phyloP scores from a whole-genome alignment of 2,329 filamentous ascomycete species.

The Aureobasidium sp. region DNA sequence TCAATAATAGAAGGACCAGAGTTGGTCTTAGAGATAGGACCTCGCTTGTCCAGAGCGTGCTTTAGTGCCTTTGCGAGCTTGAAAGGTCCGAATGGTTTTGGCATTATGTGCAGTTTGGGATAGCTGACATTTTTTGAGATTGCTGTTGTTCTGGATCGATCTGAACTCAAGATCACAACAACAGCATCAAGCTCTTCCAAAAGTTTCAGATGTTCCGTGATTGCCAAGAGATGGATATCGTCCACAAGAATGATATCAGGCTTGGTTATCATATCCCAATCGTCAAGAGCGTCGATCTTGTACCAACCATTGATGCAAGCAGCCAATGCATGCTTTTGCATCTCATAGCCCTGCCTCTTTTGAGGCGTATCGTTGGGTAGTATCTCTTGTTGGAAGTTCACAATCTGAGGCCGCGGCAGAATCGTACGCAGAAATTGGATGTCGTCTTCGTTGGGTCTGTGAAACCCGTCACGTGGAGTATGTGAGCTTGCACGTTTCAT shows the following conservation, averaged over 20 bases:
- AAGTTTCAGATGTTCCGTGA: conserved; percentile 14
- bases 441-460: conserved; percentile 1
- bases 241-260: conserved; percentile 18
- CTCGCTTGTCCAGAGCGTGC: neutral
- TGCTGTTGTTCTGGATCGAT: conserved; percentile 16
- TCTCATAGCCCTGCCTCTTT: conserved; percentile 16
- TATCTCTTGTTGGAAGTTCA: conserved; percentile 17
- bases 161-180: conserved; percentile 27
- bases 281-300: conserved; percentile 17
- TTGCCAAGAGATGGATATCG: conserved; percentile 18
- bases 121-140: neutral
- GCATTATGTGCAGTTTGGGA: neutral
- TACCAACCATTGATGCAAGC: conserved; percentile 19
- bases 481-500: conserved; percentile 1
- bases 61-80: conserved; percentile 22
- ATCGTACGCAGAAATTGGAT: neutral
- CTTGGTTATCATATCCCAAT: conserved; percentile 17
- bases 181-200: conserved; percentile 15
- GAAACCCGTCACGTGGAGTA: neutral
- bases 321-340: conserved; percentile 16
- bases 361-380: conserved; percentile 17
- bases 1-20: neutral
- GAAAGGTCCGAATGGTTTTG: conserved; percentile 25
- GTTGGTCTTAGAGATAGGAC: neutral
- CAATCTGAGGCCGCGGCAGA: conserved; percentile 14